phyloP scores from a whole-genome alignment of 768 basidiomycete genomes.

The Tulasnella sp. region DNA sequence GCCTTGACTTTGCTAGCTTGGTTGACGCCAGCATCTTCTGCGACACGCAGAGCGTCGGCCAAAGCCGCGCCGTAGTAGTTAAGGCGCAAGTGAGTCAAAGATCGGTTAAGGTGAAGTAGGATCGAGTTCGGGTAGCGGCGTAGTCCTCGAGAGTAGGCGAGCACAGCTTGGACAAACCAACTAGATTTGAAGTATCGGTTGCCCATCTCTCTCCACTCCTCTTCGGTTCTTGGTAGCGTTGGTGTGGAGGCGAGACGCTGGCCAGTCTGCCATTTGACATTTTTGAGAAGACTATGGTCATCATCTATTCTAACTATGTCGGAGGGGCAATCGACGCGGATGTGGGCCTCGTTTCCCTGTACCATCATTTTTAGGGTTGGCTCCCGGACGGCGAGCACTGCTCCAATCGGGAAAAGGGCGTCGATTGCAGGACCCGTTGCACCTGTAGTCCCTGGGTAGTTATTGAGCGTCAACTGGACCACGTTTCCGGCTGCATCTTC shows the following conservation, averaged over 20 bases:
- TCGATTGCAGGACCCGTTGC: constrained; percentile 16
- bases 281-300: neutral
- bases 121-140: constrained; percentile 17
- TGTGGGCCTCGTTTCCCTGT: neutral
- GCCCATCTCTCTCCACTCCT: constrained; percentile 14
- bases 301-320: constrained; percentile 12
- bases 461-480: neutral
- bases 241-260: neutral
- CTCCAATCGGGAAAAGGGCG: constrained; percentile 18
- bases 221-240: neutral
- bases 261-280: constrained; percentile 8
- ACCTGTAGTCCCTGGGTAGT: constrained; percentile 4
- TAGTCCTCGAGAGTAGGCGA: constrained; percentile 22
- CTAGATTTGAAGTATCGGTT: constrained; percentile 10
- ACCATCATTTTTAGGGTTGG: constrained; percentile 14
- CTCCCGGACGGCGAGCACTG: constrained; percentile 19
- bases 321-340: constrained; percentile 20
- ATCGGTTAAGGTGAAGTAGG: constrained; percentile 25
- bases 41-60: constrained; percentile 22
- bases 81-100: constrained; percentile 24
- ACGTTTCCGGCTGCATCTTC: constrained; percentile 13
- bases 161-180: constrained; percentile 13
- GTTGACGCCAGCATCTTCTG: constrained; percentile 6
- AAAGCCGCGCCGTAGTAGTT: constrained; percentile 23
- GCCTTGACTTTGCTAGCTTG: too few relatives aligned